Conservation (phyloP, 352 stramenopile genomes). For the Phytophthora sp. region DNA sequence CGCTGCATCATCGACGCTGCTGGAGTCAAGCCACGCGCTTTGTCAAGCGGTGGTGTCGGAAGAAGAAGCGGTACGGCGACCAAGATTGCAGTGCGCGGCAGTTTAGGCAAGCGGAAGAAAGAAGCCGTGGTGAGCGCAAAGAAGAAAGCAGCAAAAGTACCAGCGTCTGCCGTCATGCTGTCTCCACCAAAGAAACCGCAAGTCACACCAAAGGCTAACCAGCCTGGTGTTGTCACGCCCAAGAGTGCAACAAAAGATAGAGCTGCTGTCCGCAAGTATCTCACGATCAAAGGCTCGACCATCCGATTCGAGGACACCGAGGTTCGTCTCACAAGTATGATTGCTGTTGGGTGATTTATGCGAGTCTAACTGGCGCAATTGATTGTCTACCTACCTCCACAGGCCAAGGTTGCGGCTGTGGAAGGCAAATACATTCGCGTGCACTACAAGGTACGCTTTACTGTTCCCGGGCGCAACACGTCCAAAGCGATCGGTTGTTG, state of each 20-base stretch:
- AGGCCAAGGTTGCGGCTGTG: slow-evolving; percentile 73
- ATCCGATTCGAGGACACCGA: slow-evolving; percentile 72
- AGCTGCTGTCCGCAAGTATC: slow-evolving; percentile 40
- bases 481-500: too few species aligned
- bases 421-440: slow-evolving; percentile 79
- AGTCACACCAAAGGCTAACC: slow-evolving; percentile 12
- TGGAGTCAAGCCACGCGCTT: slow-evolving; percentile 4
- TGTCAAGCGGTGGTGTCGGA: slow-evolving; percentile 33
- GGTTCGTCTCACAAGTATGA: slow-evolving; percentile 25
- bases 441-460: slow-evolving; percentile 79
- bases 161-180: slow-evolving; percentile 12
- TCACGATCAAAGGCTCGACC: slow-evolving; percentile 66
- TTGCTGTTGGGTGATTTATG: background rate
- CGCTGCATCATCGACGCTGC: slow-evolving; percentile 39
- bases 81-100: slow-evolving; percentile 17
- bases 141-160: slow-evolving; percentile 23
- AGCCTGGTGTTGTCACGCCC: slow-evolving; percentile 16
- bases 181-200: slow-evolving; percentile 33
- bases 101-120: slow-evolving; percentile 39
- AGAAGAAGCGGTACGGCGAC: slow-evolving; percentile 35
- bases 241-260: slow-evolving; percentile 35
- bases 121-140: slow-evolving; percentile 9
- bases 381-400: background rate
- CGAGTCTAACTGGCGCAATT: slow-evolving; percentile 4
- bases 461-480: too few species aligned